Conservation (phyloP, 768 basidiomycete species). For the Russula earlei region DNA sequence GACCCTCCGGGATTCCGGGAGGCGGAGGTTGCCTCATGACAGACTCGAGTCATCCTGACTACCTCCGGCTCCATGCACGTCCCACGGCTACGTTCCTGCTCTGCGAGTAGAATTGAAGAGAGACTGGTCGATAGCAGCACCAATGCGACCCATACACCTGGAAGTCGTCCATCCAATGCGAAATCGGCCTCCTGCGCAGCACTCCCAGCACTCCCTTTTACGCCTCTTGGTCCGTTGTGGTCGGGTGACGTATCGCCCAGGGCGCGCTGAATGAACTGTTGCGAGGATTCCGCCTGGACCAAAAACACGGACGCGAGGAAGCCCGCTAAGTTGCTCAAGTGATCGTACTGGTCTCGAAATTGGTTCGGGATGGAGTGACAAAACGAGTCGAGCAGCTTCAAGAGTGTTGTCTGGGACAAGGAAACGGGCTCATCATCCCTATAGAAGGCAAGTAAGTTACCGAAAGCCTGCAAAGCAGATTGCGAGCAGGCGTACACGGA, state of each 20-base stretch:
- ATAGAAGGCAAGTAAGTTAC: background rate
- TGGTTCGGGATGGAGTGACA: conserved; percentile 39
- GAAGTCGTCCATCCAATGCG: conserved; percentile 14
- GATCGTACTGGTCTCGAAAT: background rate
- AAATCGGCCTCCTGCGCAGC: background rate
- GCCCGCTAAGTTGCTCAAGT: background rate
- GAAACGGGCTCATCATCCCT: conserved; percentile 66
- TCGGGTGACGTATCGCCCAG: background rate
- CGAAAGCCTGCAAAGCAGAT: background rate
- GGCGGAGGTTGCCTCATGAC: conserved; percentile 6
- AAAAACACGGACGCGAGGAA: conserved; percentile 8
- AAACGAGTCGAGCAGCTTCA: conserved; percentile 83
- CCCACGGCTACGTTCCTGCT: conserved; percentile 2
- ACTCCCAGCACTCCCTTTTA: background rate
- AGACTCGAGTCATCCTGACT: conserved; percentile 6
- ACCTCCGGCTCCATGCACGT: background rate
- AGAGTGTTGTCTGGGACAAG: conserved; percentile 77
- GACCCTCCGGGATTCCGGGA: conserved; percentile 3
- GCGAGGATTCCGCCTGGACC: background rate
- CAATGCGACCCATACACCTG: conserved; percentile 14
- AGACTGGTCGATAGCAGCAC: conserved; percentile 14
- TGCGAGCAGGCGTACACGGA: conserved; percentile 7
- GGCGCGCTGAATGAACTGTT: conserved; percentile 11
- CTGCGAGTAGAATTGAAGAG: conserved; percentile 14
- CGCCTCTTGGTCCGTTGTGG: background rate